A percentile compares a stretch with the other conserved stretches of the same genome.
Evolutionary conservation across 2,329 filamentous ascomycete species (phyloP).

Genomic region (Pestalotiopsis sp.): DNA sequence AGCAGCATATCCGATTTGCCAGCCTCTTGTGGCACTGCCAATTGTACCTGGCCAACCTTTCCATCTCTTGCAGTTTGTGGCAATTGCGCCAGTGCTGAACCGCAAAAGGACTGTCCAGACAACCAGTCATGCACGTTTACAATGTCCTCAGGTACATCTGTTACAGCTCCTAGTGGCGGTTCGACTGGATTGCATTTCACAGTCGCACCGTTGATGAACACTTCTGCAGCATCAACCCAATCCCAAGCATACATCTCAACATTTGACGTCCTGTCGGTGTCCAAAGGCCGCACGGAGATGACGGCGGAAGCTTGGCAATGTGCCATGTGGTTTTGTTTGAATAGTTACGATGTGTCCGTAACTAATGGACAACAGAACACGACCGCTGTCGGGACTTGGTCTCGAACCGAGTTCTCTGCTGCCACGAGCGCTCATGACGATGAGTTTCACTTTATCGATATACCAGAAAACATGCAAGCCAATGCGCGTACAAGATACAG

Average conservation of each 20-base stretch:
- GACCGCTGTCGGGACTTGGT: slow-evolving; percentile 27
- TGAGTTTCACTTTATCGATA: slow-evolving; percentile 34
- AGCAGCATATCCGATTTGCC: slow-evolving; percentile 26
- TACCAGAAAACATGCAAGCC: slow-evolving; percentile 30
- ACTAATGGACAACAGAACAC: slow-evolving; percentile 29
- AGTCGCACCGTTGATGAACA: slow-evolving; percentile 27
- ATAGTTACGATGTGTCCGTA: slow-evolving; percentile 30
- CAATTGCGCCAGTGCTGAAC: slow-evolving; percentile 25
- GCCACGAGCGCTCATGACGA: slow-evolving; percentile 26
- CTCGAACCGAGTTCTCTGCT: slow-evolving; percentile 27
- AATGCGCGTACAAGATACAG: slow-evolving; percentile 28
- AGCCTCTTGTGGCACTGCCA: slow-evolving; percentile 30
- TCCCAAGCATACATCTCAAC: slow-evolving; percentile 32
- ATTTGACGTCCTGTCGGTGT: slow-evolving; percentile 36
- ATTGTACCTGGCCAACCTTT: slow-evolving; percentile 38
- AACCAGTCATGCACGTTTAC: slow-evolving; percentile 30
- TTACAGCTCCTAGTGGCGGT: slow-evolving; percentile 21
- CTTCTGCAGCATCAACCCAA: slow-evolving; percentile 16
- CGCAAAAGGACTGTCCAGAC: slow-evolving; percentile 16
- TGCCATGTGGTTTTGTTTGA: slow-evolving; percentile 39
- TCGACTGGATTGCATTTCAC: slow-evolving; percentile 29
- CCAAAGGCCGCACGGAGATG: slow-evolving; percentile 21
- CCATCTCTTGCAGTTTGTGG: slow-evolving; percentile 38
- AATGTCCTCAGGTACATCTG: slow-evolving; percentile 28
- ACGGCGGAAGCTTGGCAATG: slow-evolving; percentile 31